phyloP scores from a whole-genome alignment of 2,329 filamentous ascomycete species.

The Fusarium oligoseptatum region DNA sequence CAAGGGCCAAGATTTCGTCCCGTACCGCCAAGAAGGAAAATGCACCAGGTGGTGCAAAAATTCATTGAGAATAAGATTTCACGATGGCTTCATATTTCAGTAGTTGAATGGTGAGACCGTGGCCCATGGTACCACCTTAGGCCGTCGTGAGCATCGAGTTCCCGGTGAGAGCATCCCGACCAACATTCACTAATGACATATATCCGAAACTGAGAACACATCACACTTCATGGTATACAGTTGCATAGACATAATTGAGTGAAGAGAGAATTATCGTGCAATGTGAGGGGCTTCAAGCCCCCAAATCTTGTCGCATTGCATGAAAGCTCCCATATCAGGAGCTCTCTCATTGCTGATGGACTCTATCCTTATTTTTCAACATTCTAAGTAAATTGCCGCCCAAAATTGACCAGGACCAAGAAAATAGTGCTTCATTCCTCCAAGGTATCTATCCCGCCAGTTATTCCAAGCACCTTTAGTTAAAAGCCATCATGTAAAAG shows the following conservation, averaged over 20 bases:
- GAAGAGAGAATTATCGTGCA: background rate
- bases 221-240: background rate
- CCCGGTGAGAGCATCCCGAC: background rate
- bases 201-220: background rate
- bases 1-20: constrained; percentile 42
- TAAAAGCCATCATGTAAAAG: constrained; percentile 31
- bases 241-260: background rate
- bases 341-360: constrained; percentile 10
- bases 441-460: background rate
- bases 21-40: constrained; percentile 41
- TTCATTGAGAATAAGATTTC: background rate
- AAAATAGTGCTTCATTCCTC: constrained; percentile 12
- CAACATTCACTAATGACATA: background rate
- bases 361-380: constrained; percentile 21
- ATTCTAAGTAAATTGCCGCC: constrained; percentile 10
- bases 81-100: constrained; percentile 25
- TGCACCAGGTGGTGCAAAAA: constrained; percentile 45
- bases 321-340: background rate
- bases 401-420: constrained; percentile 9
- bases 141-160: background rate
- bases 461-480: constrained; percentile 11
- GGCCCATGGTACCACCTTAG: background rate
- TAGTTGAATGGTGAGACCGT: background rate
- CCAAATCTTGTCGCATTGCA: constrained; percentile 5
- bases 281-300: background rate